Conservation (phyloP, 768 basidiomycete species). For the Mycena belliarum region DNA sequence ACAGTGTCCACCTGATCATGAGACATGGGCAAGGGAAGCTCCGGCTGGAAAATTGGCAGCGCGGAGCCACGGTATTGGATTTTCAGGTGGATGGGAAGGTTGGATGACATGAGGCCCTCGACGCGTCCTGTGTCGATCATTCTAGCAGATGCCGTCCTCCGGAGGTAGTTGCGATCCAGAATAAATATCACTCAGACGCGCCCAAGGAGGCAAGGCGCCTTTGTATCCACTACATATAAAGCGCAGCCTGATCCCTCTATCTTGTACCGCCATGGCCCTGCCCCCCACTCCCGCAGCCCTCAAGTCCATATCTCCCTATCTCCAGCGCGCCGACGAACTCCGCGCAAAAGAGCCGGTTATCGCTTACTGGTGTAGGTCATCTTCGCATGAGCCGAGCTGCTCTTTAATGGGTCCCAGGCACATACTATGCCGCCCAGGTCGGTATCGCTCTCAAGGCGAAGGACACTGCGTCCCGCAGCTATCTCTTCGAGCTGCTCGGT, state of each 20-base stretch:
- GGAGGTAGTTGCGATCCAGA: neutral
- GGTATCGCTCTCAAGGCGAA: constrained; percentile 78
- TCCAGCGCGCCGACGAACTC: constrained; percentile 91
- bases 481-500: constrained; percentile 74
- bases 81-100: constrained; percentile 2
- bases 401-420: constrained; percentile 50
- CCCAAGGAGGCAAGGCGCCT: neutral
- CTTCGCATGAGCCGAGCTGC: neutral
- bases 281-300: constrained; percentile 34
- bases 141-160: neutral
- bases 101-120: neutral
- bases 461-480: constrained; percentile 59
- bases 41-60: neutral
- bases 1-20: too few relatives aligned
- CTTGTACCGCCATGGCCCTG: constrained; percentile 5
- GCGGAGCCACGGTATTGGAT: neutral
- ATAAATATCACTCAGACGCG: neutral
- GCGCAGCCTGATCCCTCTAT: neutral
- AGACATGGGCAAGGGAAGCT: neutral
- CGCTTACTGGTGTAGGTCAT: constrained; percentile 88
- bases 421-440: constrained; percentile 88
- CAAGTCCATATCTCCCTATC: constrained; percentile 72
- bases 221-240: neutral
- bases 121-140: neutral
- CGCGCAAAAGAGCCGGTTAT: constrained; percentile 80